A percentile compares a stretch with the other conserved stretches of the same genome.
These are phyloP conservation scores for Termitomyces sp. DNA, from an alignment of 768 basidiomycete genomes.

Conservation along the genomic window DNA sequence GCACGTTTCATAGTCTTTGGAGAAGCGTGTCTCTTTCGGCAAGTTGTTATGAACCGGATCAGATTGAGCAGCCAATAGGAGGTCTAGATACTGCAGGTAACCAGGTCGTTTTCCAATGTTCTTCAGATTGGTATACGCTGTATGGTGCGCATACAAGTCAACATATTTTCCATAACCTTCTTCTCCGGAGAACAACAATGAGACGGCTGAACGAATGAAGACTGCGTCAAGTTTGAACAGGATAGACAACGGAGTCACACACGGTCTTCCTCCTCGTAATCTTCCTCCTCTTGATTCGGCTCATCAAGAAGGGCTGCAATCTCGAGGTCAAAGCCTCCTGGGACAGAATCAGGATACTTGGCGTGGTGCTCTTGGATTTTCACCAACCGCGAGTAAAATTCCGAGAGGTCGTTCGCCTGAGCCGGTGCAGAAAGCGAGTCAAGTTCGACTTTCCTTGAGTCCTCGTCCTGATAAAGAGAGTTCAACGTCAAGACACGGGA, in stretches of 20 bases:
- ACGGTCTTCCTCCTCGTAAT: slow-evolving; percentile 86
- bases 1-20: slow-evolving; percentile 77
- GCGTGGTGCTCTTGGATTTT: slow-evolving; percentile 96
- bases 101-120: slow-evolving; percentile 76
- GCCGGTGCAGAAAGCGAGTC: slow-evolving; percentile 52
- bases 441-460: slow-evolving; percentile 63
- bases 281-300: slow-evolving; percentile 66
- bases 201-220: slow-evolving; percentile 46
- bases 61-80: slow-evolving; percentile 62
- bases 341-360: slow-evolving; percentile 88
- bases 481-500: slow-evolving; percentile 61
- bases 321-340: slow-evolving; percentile 80
- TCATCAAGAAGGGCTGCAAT: slow-evolving; percentile 79
- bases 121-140: slow-evolving; percentile 86
- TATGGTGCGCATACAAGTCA: slow-evolving; percentile 86
- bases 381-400: slow-evolving; percentile 94
- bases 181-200: slow-evolving; percentile 91
- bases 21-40: slow-evolving; percentile 56
- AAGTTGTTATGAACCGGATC: slow-evolving; percentile 63
- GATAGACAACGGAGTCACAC: slow-evolving; percentile 25
- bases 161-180: slow-evolving; percentile 93
- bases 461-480: slow-evolving; percentile 73
- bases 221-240: slow-evolving; percentile 1
- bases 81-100: slow-evolving; percentile 91
- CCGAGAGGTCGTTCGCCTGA: slow-evolving; percentile 71